Evolutionary conservation across 2,329 filamentous ascomycete species (phyloP).

Genomic region (Arthrobotrys sphaeroides): DNA sequence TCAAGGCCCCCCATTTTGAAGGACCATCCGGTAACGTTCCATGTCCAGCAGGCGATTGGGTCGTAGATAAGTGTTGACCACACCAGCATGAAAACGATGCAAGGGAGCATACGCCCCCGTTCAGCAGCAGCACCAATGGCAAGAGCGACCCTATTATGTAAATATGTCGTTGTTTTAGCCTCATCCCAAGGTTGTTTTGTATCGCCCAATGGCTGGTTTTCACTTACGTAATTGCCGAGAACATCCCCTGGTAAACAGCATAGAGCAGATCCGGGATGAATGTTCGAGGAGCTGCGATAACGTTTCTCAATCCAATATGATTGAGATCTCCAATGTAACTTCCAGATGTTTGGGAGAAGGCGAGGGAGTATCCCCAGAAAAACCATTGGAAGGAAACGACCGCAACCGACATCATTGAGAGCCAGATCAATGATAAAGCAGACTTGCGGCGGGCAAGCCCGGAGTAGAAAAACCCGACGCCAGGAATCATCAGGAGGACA

Average conservation of each 20-base stretch:
- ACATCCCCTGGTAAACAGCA: slow-evolving; percentile 88
- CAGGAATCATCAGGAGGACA: slow-evolving; percentile 90
- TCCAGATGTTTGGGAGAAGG: slow-evolving; percentile 80
- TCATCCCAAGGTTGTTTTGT: slow-evolving; percentile 23
- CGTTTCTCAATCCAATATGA: slow-evolving; percentile 81
- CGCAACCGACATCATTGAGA: slow-evolving; percentile 81
- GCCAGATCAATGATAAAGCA: slow-evolving; percentile 83
- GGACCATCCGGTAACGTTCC: slow-evolving; percentile 85
- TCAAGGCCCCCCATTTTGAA: slow-evolving; percentile 82
- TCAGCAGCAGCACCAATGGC: slow-evolving; percentile 87
- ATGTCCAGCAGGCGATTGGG: slow-evolving; percentile 93
- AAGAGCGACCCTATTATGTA: slow-evolving; percentile 73
- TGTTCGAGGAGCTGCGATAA: slow-evolving; percentile 75
- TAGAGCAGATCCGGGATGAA: slow-evolving; percentile 83
- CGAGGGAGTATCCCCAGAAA: slow-evolving; percentile 89
- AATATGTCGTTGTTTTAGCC: slow-evolving; percentile 40
- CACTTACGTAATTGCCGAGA: slow-evolving; percentile 83
- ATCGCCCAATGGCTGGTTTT: neutral
- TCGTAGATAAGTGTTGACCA: slow-evolving; percentile 93
- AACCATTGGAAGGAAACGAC: slow-evolving; percentile 92
- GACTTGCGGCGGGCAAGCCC: slow-evolving; percentile 89
- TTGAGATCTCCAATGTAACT: slow-evolving; percentile 79
- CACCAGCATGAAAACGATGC: slow-evolving; percentile 90
- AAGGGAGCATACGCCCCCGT: slow-evolving; percentile 85
- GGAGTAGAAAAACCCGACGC: slow-evolving; percentile 94